Conservation (phyloP, 371 early-diverging fungal species). For the Circinella umbellata region DNA sequence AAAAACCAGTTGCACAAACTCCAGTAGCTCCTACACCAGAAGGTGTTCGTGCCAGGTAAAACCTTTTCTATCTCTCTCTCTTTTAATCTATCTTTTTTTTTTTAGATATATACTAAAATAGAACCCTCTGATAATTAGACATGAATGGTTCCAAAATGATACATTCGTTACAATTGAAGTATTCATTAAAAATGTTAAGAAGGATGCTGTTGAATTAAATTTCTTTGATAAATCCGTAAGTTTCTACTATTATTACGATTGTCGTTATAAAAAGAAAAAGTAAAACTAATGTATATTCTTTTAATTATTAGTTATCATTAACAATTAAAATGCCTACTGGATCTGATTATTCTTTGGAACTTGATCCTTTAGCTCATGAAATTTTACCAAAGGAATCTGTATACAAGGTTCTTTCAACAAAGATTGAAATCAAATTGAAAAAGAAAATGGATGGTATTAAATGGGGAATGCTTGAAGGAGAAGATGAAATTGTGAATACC, state of each 20-base stretch:
- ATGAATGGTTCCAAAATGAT: constrained; percentile 98
- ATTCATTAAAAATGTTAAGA: constrained; percentile 86
- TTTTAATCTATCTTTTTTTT: no score
- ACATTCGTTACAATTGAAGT: constrained; percentile 83
- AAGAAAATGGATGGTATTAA: constrained; percentile 73
- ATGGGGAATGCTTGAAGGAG: constrained; percentile 85
- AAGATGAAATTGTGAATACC: constrained; percentile 43
- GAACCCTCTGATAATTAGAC: constrained; percentile 50
- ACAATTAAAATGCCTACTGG: constrained; percentile 79
- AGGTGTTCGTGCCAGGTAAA: constrained; percentile 23
- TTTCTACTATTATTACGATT: background rate
- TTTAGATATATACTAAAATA: no score
- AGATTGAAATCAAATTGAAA: constrained; percentile 92
- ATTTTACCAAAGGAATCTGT: constrained; percentile 75
- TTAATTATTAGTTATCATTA: constrained; percentile 64
- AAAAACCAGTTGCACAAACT: constrained; percentile 3
- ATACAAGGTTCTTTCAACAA: constrained; percentile 81
- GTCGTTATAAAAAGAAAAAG: background rate
- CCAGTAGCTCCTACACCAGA: constrained; percentile 15
- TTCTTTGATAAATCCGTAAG: constrained; percentile 64
- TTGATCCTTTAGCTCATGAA: constrained; percentile 81
- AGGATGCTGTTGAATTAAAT: constrained; percentile 68
- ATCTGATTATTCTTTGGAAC: constrained; percentile 79
- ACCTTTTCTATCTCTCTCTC: no score
- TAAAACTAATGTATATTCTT: background rate